Evolutionary conservation across 208 protist species (phyloP).

Genomic region (Crithidia bombi): DNA sequence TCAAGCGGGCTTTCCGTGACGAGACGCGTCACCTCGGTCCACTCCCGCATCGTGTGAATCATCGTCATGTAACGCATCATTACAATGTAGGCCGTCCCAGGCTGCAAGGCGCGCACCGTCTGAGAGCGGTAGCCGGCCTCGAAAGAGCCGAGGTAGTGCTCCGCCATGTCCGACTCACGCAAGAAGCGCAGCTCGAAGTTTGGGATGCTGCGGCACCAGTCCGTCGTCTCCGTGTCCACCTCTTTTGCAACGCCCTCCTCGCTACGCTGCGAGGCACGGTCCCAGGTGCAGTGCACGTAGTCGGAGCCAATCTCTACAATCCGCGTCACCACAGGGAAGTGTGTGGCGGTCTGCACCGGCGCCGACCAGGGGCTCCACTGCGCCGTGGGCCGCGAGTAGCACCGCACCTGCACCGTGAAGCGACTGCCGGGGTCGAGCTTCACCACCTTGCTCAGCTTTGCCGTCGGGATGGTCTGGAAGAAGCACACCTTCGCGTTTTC

Average conservation of each 20-base stretch:
- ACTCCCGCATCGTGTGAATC: slow-evolving; percentile 76
- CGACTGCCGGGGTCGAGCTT: slow-evolving; percentile 70
- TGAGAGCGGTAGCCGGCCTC: slow-evolving; percentile 57
- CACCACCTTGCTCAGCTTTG: slow-evolving; percentile 70
- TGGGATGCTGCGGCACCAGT: slow-evolving; percentile 52
- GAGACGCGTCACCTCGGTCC: slow-evolving; percentile 80
- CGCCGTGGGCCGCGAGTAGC: slow-evolving; percentile 34
- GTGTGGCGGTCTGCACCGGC: slow-evolving; percentile 51
- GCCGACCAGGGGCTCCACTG: slow-evolving; percentile 82
- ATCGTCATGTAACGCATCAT: slow-evolving; percentile 85
- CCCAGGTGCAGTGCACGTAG: slow-evolving; percentile 83
- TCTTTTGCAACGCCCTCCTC: slow-evolving; percentile 49
- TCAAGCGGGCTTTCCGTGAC: slow-evolving; percentile 73
- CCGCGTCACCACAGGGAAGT: slow-evolving; percentile 55
- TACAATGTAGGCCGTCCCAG: slow-evolving; percentile 83
- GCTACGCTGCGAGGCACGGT: slow-evolving; percentile 49
- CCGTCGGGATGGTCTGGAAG: slow-evolving; percentile 53
- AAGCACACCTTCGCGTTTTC: slow-evolving; percentile 31
- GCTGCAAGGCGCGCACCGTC: slow-evolving; percentile 67
- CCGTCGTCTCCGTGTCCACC: slow-evolving; percentile 46
- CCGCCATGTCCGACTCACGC: slow-evolving; percentile 70
- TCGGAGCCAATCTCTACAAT: slow-evolving; percentile 85
- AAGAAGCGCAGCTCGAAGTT: slow-evolving; percentile 81
- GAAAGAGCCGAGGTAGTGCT: slow-evolving; percentile 34
- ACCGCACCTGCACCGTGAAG: slow-evolving; percentile 69